Base-by-base conservation (phyloP, 768 basidiomycete species). In the Mycena vitilis region DNA sequence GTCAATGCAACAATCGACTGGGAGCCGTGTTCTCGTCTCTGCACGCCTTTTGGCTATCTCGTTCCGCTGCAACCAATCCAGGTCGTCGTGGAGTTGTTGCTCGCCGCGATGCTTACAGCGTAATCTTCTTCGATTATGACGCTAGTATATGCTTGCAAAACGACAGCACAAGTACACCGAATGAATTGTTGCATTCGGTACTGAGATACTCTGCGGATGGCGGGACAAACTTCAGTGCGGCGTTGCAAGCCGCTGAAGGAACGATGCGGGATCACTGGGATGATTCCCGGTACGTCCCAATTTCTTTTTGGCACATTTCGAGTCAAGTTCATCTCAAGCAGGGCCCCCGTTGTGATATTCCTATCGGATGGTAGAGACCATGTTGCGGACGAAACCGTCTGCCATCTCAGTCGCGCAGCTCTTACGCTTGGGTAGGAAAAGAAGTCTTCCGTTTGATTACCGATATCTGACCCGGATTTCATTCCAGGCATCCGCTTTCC, bases 11-110 rank as follows among this genome's bases (percentile, higher is more conserved):
- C 65, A 85, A 90, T 68, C 78, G 89, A 37, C 81, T 89, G 20
- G 89, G 89, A 0, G 88, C 89, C 0, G 89, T 89, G 0, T 86
- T 85, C 47, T 86, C 88, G 0, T 84, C 89, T 0, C 70, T 90
- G 11, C 74, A 87, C 60, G 78, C 79, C 18, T 90, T 90, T 73
- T 91, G 89, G 89, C 68, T 77, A 16, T 83, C 89, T 0, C 82
- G 89, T 4, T 79, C 82, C 13, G 76, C 81, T 16, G 83, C 84
- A 3, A 57, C 82, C 22, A 73, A 62, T 53, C 56, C 59, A 13
- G 52, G 65, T 38, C 74, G 57, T 64, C 49, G 36, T 62, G 75
- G 60, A 49, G 7, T 10, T 18, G 22, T 22, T 0, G 57, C 57
- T 8, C 82, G 86, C 30, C 76, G 82, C 37, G 89, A 90, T 66